These are phyloP conservation scores for Chaetomiaceae sp. DNA, from an alignment of 2,329 filamentous ascomycete genomes.

Conservation along the genomic window DNA sequence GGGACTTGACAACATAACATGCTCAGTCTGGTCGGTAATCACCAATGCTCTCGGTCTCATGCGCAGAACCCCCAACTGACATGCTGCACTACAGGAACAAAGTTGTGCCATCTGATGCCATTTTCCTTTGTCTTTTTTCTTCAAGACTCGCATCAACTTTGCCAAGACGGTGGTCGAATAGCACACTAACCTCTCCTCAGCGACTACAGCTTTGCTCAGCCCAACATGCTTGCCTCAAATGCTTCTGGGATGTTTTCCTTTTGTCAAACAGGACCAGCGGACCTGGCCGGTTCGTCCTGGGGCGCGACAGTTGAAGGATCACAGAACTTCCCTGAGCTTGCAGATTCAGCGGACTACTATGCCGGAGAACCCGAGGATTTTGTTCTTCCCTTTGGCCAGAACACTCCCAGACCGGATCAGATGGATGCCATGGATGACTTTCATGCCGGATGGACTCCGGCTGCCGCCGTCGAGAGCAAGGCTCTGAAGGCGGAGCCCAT, in stretches of 20 bases:
- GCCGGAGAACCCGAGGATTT: slow-evolving; percentile 52
- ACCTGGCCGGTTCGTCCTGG: slow-evolving; percentile 53
- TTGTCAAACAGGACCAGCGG: slow-evolving; percentile 56
- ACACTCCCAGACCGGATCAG: slow-evolving; percentile 49
- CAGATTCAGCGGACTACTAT: slow-evolving; percentile 46
- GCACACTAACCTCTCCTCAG: slow-evolving; percentile 52
- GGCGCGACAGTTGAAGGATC: slow-evolving; percentile 52
- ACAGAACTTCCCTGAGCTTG: slow-evolving; percentile 55
- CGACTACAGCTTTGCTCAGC: slow-evolving; percentile 53
- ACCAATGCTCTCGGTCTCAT: slow-evolving; percentile 19
- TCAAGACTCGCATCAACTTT: slow-evolving; percentile 30
- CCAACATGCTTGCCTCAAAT: slow-evolving; percentile 47
- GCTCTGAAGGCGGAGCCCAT: slow-evolving; percentile 39
- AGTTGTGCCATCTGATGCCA: slow-evolving; percentile 46
- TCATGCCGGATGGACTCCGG: slow-evolving; percentile 44
- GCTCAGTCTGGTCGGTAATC: slow-evolving; percentile 38
- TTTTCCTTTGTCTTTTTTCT: slow-evolving; percentile 32
- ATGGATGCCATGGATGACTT: slow-evolving; percentile 44
- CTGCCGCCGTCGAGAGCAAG: slow-evolving; percentile 34
- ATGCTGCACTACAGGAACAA: slow-evolving; percentile 43
- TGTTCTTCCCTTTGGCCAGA: slow-evolving; percentile 50
- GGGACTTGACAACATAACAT: background rate
- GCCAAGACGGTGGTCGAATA: slow-evolving; percentile 42
- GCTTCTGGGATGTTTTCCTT: slow-evolving; percentile 52
- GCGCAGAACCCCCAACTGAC: slow-evolving; percentile 32